Percentiles rank a stretch among this genome's conserved stretches.
phyloP scores from a whole-genome alignment of 2,329 filamentous ascomycete species.

The Ceratocystis albifundus region DNA sequence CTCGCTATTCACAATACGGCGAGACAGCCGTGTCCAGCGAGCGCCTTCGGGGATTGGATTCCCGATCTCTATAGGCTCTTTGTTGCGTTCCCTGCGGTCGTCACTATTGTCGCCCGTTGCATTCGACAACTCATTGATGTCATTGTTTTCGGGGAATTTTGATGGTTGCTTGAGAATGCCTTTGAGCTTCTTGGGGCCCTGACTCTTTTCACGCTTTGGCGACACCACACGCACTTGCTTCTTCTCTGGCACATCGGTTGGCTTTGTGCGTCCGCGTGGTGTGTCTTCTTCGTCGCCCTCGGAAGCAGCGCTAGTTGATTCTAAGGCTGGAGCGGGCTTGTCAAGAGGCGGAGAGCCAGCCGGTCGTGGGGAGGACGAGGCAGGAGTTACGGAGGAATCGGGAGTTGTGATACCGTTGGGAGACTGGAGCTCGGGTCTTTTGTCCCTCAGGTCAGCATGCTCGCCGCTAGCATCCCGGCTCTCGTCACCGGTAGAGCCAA shows the following conservation, averaged over 20 bases:
- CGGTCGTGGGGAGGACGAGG: neutral
- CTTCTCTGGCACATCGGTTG: conserved; percentile 11
- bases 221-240: conserved; percentile 56
- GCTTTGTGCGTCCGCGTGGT: neutral
- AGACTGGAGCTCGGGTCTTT: neutral
- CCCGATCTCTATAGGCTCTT: conserved; percentile 35
- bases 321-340: neutral
- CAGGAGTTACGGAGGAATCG: neutral
- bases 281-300: conserved; percentile 6
- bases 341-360: neutral
- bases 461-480: neutral
- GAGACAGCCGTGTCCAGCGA: conserved; percentile 86
- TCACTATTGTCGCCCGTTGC: conserved; percentile 81
- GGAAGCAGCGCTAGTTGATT: neutral
- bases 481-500: neutral
- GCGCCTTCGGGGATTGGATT: conserved; percentile 66
- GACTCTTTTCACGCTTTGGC: conserved; percentile 47
- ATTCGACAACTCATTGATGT: conserved; percentile 36
- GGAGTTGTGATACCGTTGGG: neutral
- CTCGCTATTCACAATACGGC: conserved; percentile 78
- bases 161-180: conserved; percentile 79
- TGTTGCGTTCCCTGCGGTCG: conserved; percentile 71
- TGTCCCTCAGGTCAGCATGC: neutral
- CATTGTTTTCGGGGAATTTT: conserved; percentile 67
- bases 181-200: conserved; percentile 59